phyloP scores from a whole-genome alignment of 805 yeast species.

The Candida sakaeoensis region DNA sequence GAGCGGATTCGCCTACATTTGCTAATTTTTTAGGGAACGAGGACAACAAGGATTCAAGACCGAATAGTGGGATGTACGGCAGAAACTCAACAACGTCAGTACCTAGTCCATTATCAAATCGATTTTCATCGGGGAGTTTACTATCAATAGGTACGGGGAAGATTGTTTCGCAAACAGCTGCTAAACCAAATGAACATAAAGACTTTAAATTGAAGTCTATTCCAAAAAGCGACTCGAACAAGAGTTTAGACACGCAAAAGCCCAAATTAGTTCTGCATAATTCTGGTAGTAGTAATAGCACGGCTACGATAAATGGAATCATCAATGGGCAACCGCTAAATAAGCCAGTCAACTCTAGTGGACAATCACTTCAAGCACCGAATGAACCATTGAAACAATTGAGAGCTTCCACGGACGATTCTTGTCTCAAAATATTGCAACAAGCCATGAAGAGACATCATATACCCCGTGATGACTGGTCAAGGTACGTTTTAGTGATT shows the following conservation, averaged over 20 bases:
- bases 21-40: background rate
- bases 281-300: no score
- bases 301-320: conserved; percentile 3
- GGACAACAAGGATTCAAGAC: conserved; percentile 1
- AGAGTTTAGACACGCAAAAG: conserved; percentile 2
- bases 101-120: conserved; percentile 28
- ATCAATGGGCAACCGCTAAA: conserved; percentile 10
- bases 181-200: conserved; percentile 12
- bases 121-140: conserved; percentile 36
- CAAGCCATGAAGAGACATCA: conserved; percentile 86
- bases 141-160: conserved; percentile 43
- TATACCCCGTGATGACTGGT: conserved; percentile 75
- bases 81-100: conserved; percentile 1
- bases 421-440: conserved; percentile 82
- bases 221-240: conserved; percentile 4
- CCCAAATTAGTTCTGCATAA: conserved; percentile 3
- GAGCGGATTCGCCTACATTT: conserved; percentile 7
- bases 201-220: conserved; percentile 10
- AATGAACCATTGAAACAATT: conserved; percentile 76
- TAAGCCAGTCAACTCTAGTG: background rate
- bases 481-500: conserved; percentile 81
- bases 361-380: background rate
- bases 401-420: conserved; percentile 84
- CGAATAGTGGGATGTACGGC: conserved; percentile 2
- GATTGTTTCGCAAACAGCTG: conserved; percentile 25